A percentile compares a stretch with the other conserved stretches of the same genome.
Conservation (phyloP, 805 yeast species). For the Suhomyces xylopsoci region DNA sequence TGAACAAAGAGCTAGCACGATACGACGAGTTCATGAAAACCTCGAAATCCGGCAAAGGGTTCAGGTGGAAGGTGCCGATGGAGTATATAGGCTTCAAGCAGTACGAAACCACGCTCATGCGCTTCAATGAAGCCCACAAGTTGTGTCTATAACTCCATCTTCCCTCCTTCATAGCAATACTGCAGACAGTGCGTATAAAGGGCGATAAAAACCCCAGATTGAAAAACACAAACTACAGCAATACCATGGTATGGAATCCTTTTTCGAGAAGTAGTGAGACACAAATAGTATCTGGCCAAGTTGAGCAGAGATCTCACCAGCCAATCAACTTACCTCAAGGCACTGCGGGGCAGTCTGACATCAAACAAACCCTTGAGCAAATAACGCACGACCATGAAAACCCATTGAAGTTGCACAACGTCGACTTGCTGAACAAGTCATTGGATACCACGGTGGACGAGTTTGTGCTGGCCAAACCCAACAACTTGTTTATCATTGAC, state of each 20-base stretch:
- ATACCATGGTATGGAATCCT: constrained; percentile 17
- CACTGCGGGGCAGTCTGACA: constrained; percentile 14
- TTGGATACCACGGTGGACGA: constrained; percentile 22
- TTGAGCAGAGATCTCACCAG: constrained; percentile 28
- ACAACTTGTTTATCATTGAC: constrained; percentile 38
- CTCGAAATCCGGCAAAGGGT: constrained; percentile 2
- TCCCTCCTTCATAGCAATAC: background rate
- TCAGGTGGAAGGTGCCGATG: constrained; percentile 5
- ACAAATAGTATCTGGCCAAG: constrained; percentile 10
- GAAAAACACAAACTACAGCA: too few relatives aligned
- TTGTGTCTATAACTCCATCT: constrained; percentile 19
- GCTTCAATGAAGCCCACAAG: constrained; percentile 25
- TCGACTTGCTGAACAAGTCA: background rate
- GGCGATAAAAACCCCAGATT: background rate
- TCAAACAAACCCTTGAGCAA: constrained; percentile 28
- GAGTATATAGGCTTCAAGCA: constrained; percentile 20
- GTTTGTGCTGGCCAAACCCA: constrained; percentile 30
- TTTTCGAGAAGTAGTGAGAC: constrained; percentile 1
- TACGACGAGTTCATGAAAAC: constrained; percentile 5
- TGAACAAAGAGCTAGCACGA: constrained; percentile 6
- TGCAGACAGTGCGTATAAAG: background rate
- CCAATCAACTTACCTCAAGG: constrained; percentile 16
- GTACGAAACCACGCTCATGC: constrained; percentile 24
- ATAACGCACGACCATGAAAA: constrained; percentile 13
- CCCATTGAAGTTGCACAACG: background rate